Evolutionary conservation across 306 rosid species (phyloP).

Genomic region (Sechiopsis laciniata): DNA sequence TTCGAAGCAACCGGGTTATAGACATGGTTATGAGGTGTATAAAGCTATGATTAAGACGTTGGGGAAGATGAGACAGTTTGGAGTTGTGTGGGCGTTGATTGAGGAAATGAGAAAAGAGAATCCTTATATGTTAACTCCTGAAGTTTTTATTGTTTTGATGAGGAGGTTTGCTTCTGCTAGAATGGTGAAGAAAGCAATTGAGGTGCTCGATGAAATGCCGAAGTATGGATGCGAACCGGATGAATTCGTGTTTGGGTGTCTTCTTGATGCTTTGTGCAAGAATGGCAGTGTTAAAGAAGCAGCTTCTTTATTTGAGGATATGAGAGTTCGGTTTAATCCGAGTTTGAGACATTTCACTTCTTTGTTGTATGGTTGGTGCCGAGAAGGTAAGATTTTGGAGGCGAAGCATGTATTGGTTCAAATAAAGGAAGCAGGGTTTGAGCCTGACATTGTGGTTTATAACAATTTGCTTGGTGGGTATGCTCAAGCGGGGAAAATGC

Average conservation of each 20-base stretch:
- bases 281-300: constrained; percentile 73
- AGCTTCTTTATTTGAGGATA: constrained; percentile 68
- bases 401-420: constrained; percentile 64
- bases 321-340: constrained; percentile 49
- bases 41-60: constrained; percentile 65
- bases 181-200: constrained; percentile 73
- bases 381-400: constrained; percentile 72
- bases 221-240: constrained; percentile 75
- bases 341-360: constrained; percentile 65
- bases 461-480: constrained; percentile 66
- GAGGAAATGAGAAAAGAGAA: constrained; percentile 77
- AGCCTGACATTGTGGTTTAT: constrained; percentile 68
- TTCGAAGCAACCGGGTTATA: constrained; percentile 56
- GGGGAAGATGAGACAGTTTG: constrained; percentile 78
- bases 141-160: constrained; percentile 67
- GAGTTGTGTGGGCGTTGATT: constrained; percentile 71
- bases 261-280: constrained; percentile 82
- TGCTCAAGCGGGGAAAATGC: constrained; percentile 65
- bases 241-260: constrained; percentile 74
- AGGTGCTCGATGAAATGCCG: constrained; percentile 81
- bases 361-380: constrained; percentile 87
- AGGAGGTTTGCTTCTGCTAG: constrained; percentile 73
- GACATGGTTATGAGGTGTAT: constrained; percentile 52
- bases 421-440: constrained; percentile 64
- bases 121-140: constrained; percentile 48